A percentile compares a stretch with the other conserved stretches of the same genome.
Evolutionary conservation across 768 basidiomycete genomes (phyloP).

Genomic region (Boletus rex-veris): DNA sequence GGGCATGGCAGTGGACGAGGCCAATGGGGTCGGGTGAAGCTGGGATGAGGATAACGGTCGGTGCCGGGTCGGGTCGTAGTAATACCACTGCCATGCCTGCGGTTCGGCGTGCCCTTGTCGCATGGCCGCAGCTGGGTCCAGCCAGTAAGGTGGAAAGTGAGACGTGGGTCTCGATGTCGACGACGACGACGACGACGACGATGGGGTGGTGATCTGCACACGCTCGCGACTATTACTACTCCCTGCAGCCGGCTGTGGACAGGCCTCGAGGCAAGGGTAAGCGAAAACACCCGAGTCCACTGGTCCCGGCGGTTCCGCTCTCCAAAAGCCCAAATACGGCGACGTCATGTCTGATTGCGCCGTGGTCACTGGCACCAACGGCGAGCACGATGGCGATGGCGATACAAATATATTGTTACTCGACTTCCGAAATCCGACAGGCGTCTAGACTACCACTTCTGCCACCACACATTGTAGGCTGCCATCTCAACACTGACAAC

Average conservation of each 20-base stretch:
- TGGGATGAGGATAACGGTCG: too few relatives aligned
- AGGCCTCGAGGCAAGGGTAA: background rate
- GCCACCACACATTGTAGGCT: too few relatives aligned
- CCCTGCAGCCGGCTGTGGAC: background rate
- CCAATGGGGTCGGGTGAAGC: too few relatives aligned
- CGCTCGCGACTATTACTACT: background rate
- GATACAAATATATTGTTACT: background rate
- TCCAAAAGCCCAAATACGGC: background rate
- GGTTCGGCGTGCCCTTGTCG: background rate
- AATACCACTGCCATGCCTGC: background rate
- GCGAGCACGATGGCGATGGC: background rate
- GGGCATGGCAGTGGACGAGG: background rate
- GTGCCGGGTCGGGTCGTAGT: background rate
- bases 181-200: background rate
- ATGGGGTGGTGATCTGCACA: background rate
- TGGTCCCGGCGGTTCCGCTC: background rate
- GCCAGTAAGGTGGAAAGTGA: background rate
- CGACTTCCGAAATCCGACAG: constrained; percentile 24
- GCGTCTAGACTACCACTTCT: background rate
- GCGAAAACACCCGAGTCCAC: background rate
- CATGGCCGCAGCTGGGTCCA: background rate
- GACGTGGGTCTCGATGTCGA: background rate
- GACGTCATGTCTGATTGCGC: background rate
- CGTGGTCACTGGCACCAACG: background rate
- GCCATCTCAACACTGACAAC: constrained; percentile 9